Evolutionary conservation across 2,329 filamentous ascomycete species (phyloP).

Genomic region (Laburnicola sp.): DNA sequence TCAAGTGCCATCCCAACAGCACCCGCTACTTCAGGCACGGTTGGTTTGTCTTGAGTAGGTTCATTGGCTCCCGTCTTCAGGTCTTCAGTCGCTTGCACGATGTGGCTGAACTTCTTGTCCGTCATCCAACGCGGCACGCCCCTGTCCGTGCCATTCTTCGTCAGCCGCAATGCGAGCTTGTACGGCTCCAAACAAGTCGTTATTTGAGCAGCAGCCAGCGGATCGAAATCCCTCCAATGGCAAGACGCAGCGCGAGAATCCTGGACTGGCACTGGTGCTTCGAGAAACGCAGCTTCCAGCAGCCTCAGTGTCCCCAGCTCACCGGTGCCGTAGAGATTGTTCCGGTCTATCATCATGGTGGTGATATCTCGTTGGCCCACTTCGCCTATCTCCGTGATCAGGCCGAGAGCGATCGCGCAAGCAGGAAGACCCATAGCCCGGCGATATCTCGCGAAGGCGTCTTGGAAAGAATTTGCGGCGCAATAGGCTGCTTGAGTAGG

Average conservation of each 20-base stretch:
- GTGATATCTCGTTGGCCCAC: conserved; percentile 8
- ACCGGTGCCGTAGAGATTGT: conserved; percentile 6
- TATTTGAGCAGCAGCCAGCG: conserved; percentile 27
- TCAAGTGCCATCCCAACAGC: no score
- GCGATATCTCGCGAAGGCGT: conserved; percentile 25
- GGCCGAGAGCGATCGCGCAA: conserved; percentile 24
- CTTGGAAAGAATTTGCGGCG: conserved; percentile 28
- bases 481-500: conserved; percentile 25
- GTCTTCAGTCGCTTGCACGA: no score
- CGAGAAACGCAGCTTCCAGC: conserved; percentile 22
- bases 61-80: no score
- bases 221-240: no score
- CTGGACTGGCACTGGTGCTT: conserved; percentile 10
- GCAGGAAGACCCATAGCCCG: conserved; percentile 18
- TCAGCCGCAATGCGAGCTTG: conserved; percentile 15
- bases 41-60: no score
- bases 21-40: no score
- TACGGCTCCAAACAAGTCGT: conserved; percentile 33
- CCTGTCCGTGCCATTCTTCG: conserved; percentile 16
- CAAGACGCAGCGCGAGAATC: no score
- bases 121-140: conserved; percentile 13
- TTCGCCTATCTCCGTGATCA: conserved; percentile 28
- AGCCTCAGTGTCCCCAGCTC: conserved; percentile 12
- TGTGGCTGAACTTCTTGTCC: no score
- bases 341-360: conserved; percentile 11